Percentiles rank a stretch among this genome's conserved stretches.
Evolutionary conservation across 768 basidiomycete genomes (phyloP).

Genomic region (Trametes cubensis): DNA sequence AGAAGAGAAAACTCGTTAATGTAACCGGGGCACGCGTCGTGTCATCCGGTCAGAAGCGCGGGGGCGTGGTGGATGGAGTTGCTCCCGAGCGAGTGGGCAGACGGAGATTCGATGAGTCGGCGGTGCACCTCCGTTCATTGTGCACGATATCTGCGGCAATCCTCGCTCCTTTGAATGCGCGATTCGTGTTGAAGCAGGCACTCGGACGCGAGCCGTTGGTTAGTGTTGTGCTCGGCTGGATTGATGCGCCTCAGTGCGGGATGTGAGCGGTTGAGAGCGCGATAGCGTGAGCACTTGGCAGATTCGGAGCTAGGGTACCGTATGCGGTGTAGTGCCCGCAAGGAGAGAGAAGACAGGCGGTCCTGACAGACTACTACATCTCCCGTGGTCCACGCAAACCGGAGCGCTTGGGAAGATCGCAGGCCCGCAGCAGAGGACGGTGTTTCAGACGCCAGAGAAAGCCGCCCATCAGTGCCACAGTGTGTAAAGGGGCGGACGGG

Average conservation of each 20-base stretch:
- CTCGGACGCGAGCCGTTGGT: not conserved
- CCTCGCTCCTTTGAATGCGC: conserved; percentile 12
- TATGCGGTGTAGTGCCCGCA: not conserved
- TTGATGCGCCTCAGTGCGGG: too few relatives aligned
- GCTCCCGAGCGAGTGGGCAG: conserved; percentile 10
- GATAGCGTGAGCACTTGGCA: not conserved
- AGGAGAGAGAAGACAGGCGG: not conserved
- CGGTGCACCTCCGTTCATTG: not conserved
- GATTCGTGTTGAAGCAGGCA: too few relatives aligned
- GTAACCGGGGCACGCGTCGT: conserved; percentile 7
- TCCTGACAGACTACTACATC: not conserved
- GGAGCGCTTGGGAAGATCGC: conserved; percentile 21
- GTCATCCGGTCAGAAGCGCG: conserved; percentile 24
- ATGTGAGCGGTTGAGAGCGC: too few relatives aligned
- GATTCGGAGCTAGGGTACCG: not conserved
- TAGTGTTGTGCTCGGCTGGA: not conserved
- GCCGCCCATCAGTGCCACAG: conserved; percentile 25
- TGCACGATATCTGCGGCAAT: not conserved
- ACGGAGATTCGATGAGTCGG: conserved; percentile 1
- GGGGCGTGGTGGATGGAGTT: conserved; percentile 21
- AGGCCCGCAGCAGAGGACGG: conserved; percentile 3
- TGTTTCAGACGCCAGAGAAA: conserved; percentile 24
- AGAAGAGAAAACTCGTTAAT: conserved; percentile 1
- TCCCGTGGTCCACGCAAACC: conserved; percentile 22
- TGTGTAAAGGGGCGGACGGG: conserved; percentile 11